Percentiles rank a stretch among this genome's conserved stretches.
Evolutionary conservation across 1,139 yeast genomes (phyloP).

Genomic region (Blastobotrys niveus): DNA sequence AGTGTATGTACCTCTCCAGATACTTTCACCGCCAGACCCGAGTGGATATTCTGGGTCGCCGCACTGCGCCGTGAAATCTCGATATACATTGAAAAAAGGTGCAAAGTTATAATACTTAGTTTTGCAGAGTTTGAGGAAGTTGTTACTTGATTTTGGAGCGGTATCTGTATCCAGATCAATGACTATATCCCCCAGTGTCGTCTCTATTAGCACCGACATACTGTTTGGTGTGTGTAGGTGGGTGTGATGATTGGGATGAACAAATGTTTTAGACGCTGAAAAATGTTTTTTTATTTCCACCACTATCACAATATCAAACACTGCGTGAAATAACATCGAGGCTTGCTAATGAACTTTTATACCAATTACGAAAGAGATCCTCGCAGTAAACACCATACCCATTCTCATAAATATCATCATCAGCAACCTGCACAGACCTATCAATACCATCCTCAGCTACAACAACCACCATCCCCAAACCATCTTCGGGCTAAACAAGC

Average conservation of each 20-base stretch:
- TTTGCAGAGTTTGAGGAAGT: constrained; percentile 53
- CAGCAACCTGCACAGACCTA: not conserved
- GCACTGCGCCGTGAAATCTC: constrained; percentile 38
- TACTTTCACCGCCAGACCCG: constrained; percentile 34
- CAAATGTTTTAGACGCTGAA: too few species aligned
- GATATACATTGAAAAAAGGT: constrained; percentile 43
- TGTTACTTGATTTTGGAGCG: constrained; percentile 40
- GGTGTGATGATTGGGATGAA: not conserved
- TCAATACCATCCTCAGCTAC: too few species aligned
- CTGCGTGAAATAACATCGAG: too few species aligned
- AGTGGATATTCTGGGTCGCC: constrained; percentile 49
- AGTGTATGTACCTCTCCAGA: constrained; percentile 32
- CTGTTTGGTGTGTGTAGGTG: not conserved
- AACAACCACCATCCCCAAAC: too few species aligned
- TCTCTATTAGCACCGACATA: constrained; percentile 58
- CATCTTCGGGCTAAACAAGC: too few species aligned
- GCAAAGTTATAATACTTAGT: constrained; percentile 48
- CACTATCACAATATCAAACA: too few species aligned
- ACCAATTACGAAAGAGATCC: not conserved
- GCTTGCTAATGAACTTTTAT: not conserved
- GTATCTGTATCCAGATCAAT: constrained; percentile 44
- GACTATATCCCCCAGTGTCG: constrained; percentile 48
- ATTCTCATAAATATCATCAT: not conserved
- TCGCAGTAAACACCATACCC: not conserved
- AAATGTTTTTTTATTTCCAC: too few species aligned